Evolutionary conservation across 805 yeast species (phyloP), one percentile per base, ranked within the genome.

Genomic region (Nakazawaea peltata): DNA sequence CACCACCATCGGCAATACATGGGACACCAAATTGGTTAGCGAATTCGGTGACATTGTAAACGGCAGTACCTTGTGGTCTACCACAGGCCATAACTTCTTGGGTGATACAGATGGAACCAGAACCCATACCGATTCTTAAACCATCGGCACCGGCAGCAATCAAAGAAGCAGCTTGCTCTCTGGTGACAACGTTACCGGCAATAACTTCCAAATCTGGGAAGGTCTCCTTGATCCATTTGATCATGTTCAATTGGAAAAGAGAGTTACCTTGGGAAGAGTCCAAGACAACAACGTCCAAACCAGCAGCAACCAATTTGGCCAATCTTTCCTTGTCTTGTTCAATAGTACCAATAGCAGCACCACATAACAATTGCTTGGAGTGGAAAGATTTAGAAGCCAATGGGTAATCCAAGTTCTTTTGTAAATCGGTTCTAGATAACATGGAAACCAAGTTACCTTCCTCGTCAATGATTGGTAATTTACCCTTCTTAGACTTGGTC

Each of bases 61-160:
- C 97, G 42, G 98, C 98, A 47, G 97, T 87, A 67, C 97, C 98
- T 71, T 92, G 98, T 43, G 98, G 98, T 74, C 98, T 87, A 67
- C 98, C 98, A 68, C 96, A 94, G 35, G 98, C 98, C 98, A 92
- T 92, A 42, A 92, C 98, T 69, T 92, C 98, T 70, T 92, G 98
- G 36, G 98, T 92, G 59, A 92, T 92, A 75, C 98, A 92, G 60
- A 94, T 94, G 44, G 97, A 86, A 54, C 98, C 98, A 23, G 97
- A 85, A 58, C 98, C 98, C 98, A 92, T 92, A 69, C 98, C 98
- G 50, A 92, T 90, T 75, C 97, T 86, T 54, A 92, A 72, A 60
- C 88, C 97, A 61, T 92, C 98, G 36, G 94, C 95, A 65, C 98
- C 98, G 35, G 95, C 96, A 51, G 73, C 81, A 53, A 87, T 90